Base-by-base conservation (phyloP, 768 basidiomycete genomes). In the Kondoa subrosea region DNA sequence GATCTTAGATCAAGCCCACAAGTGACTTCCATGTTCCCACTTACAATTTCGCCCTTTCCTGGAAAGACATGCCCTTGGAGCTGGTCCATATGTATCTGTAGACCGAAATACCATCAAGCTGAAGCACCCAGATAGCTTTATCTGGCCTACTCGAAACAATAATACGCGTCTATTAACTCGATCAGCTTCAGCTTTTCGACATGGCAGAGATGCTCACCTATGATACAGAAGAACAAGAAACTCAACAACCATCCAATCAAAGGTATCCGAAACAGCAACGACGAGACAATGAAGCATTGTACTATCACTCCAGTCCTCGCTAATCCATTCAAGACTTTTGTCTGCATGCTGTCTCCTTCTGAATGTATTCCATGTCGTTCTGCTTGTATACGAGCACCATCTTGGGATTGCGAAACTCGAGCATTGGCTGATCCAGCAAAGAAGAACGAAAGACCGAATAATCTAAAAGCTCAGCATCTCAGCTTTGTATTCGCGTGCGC, bases 171-270 rank as follows among this genome's bases (percentile, higher is more conserved):
- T 50, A 21, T 50, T 21, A 50, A 50, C 8, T 8, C 12, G 21
- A 50, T 50, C 21, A 50, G 40, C 40, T 50, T 8, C 12, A 50
- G 21, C 21, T 8, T 50, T 8, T 8, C 40, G 21, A 50, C 8
- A 50, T 21, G 12, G 21, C 21, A 8, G 40, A 50, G 8, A n/a
- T 21, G 21, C 40, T 8, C 40, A 50, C 40, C 40, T 57, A 89
- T 80, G 88, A 89, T 90, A 73, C 87, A 89, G 69, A 89, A 77
- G 74, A 89, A 90, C 3, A 82, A 75, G 73, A 89, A 87, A 34
- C 83, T 82, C 3, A 80, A 76, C 1, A 79, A 66, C 1, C 82
- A 79, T 4, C 89, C 89, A 15, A 84, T 76, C 64, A 81, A 78
- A 1, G 89, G 89, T 26, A 88, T 78, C 65, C 80, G 79, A 4